A percentile compares a stretch with the other conserved stretches of the same genome.
Evolutionary conservation across 139 green algal genomes (phyloP).

Genomic region (Closterium sp.): DNA sequence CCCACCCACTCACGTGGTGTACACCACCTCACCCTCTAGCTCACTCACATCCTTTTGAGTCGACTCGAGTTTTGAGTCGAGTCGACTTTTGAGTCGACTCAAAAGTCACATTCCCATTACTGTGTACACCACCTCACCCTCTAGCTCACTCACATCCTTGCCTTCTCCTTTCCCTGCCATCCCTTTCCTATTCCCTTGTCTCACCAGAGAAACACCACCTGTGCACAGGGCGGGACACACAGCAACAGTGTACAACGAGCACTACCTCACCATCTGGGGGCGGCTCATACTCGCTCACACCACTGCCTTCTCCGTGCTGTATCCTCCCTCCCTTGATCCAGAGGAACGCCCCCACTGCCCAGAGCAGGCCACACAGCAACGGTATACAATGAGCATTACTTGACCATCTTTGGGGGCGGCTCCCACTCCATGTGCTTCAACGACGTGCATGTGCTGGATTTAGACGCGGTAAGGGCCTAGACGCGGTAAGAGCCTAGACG

Average conservation of each 20-base stretch:
- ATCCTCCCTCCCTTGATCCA: conserved; percentile 56
- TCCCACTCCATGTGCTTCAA: conserved; percentile 82
- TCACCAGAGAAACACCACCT: conserved; percentile 50
- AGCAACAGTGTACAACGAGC: conserved; percentile 56
- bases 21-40: no score
- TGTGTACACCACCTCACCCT: no score
- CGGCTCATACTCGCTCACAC: conserved; percentile 64
- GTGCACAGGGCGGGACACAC: conserved; percentile 66
- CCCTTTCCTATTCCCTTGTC: conserved; percentile 64
- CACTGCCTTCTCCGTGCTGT: no score
- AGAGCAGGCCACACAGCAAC: conserved; percentile 72
- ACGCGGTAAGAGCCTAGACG: no score
- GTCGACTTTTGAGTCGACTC: no score
- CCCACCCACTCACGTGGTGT: no score
- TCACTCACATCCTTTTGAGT: no score
- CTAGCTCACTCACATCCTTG: no score
- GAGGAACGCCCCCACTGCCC: conserved; percentile 54
- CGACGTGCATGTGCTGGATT: conserved; percentile 83
- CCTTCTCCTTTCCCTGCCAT: no score
- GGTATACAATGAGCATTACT: conserved; percentile 59
- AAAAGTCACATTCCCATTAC: not conserved
- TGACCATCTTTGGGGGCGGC: conserved; percentile 75
- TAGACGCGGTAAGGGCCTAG: conserved; percentile 56
- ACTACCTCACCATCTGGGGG: conserved; percentile 74
- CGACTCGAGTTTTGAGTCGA: no score